Percentiles rank a stretch among this genome's conserved stretches.
phyloP scores from a whole-genome alignment of 495 filamentous ascomycete species.

The Aspergillus homomorphus region DNA sequence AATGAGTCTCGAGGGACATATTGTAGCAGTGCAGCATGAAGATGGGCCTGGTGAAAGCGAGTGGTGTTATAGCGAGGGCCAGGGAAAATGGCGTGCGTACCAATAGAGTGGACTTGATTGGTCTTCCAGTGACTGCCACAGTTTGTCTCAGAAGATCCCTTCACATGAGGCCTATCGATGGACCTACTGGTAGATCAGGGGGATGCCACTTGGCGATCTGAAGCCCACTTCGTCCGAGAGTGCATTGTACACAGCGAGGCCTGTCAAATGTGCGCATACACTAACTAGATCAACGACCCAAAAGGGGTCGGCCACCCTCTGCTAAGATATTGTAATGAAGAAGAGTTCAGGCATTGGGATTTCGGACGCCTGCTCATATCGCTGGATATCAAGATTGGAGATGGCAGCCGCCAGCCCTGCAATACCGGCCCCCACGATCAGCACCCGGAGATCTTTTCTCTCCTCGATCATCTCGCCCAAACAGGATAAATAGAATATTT shows the following conservation, averaged over 20 bases:
- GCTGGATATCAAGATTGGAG: slow-evolving; percentile 36
- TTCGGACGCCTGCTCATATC: slow-evolving; percentile 48
- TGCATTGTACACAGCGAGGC: slow-evolving; percentile 39
- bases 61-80: slow-evolving; percentile 44
- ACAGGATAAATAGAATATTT: background rate
- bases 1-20: slow-evolving; percentile 35
- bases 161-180: background rate
- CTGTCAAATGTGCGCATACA: slow-evolving; percentile 47
- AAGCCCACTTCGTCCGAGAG: slow-evolving; percentile 41
- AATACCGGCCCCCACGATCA: slow-evolving; percentile 48
- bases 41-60: slow-evolving; percentile 45
- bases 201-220: slow-evolving; percentile 38
- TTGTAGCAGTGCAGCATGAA: slow-evolving; percentile 42
- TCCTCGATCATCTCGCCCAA: background rate
- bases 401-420: slow-evolving; percentile 43
- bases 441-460: slow-evolving; percentile 31
- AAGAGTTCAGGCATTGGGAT: slow-evolving; percentile 39
- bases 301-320: background rate
- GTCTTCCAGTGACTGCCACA: slow-evolving; percentile 39
- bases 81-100: slow-evolving; percentile 34
- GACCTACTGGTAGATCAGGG: slow-evolving; percentile 30
- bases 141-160: background rate
- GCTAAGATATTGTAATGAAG: background rate
- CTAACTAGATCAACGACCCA: slow-evolving; percentile 14
- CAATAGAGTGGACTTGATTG: slow-evolving; percentile 41